phyloP scores from a whole-genome alignment of 371 early-diverging fungal species.

The Vittaforma corneae region DNA sequence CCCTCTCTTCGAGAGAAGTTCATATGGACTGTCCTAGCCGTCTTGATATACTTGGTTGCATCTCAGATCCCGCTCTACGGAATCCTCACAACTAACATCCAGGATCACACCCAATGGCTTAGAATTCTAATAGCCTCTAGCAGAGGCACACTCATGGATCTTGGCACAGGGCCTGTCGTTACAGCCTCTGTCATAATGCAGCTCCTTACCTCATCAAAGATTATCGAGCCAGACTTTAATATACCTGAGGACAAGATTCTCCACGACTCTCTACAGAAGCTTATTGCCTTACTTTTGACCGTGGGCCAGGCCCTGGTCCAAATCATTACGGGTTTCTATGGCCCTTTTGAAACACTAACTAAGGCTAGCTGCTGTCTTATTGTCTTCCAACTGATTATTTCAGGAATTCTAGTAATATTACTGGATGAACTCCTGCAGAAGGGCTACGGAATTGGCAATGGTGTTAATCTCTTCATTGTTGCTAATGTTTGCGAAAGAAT shows the following conservation, averaged over 20 bases:
- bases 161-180: conserved; percentile 95
- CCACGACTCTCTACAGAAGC: conserved; percentile 89
- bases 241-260: conserved; percentile 93
- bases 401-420: conserved; percentile 86
- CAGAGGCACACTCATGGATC: conserved; percentile 97
- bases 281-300: conserved; percentile 68
- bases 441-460: conserved; percentile 99
- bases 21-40: conserved; percentile 90
- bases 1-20: conserved; percentile 92
- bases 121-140: conserved; percentile 95
- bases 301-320: conserved; percentile 90
- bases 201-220: conserved; percentile 78
- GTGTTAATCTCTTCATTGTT: conserved; percentile 96
- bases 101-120: conserved; percentile 88
- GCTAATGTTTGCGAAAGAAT: conserved; percentile 97
- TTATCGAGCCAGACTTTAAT: conserved; percentile 89
- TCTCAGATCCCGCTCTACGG: conserved; percentile 99
- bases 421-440: conserved; percentile 98
- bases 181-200: conserved; percentile 99
- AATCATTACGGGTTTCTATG: conserved; percentile 92
- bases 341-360: conserved; percentile 80
- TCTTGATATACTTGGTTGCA: conserved; percentile 90
- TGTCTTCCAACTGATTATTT: conserved; percentile 83
- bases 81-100: conserved; percentile 79
- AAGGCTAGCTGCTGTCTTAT: conserved; percentile 77